Evolutionary conservation across 345 rosid genomes (phyloP).

Genomic region (Euphorbia tirucalli): DNA sequence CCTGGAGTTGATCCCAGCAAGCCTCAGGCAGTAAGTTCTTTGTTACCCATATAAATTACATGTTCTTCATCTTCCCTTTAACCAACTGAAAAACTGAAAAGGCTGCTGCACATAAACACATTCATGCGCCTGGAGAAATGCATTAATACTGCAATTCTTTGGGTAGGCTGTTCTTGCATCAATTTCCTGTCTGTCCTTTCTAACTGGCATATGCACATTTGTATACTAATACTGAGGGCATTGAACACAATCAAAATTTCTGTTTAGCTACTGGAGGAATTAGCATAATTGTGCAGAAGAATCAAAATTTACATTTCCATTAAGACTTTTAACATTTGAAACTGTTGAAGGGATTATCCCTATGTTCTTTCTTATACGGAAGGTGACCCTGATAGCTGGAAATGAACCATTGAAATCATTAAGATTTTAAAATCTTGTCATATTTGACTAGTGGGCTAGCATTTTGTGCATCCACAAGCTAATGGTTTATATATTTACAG

Average conservation of each 20-base stretch:
- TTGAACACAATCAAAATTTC: not conserved
- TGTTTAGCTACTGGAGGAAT: not conserved
- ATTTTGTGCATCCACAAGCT: not conserved
- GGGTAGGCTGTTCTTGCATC: not conserved
- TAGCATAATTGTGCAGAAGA: not conserved
- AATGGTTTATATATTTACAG: not conserved
- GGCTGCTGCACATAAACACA: not conserved
- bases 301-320: not conserved
- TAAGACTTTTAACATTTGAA: not conserved
- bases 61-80: not conserved
- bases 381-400: not conserved
- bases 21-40: slow-evolving; percentile 68
- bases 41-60: not conserved
- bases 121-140: not conserved
- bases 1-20: slow-evolving; percentile 61
- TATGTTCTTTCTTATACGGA: not conserved
- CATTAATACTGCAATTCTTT: not conserved
- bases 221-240: not conserved
- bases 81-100: not conserved
- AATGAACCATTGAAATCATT: not conserved
- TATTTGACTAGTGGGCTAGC: not conserved
- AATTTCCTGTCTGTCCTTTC: not conserved
- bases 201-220: not conserved
- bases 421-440: not conserved
- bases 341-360: not conserved